Percentiles rank a stretch among this genome's conserved stretches.
Evolutionary conservation across 345 rosid species (phyloP).

Genomic region (Bruguiera gymnorhiza): DNA sequence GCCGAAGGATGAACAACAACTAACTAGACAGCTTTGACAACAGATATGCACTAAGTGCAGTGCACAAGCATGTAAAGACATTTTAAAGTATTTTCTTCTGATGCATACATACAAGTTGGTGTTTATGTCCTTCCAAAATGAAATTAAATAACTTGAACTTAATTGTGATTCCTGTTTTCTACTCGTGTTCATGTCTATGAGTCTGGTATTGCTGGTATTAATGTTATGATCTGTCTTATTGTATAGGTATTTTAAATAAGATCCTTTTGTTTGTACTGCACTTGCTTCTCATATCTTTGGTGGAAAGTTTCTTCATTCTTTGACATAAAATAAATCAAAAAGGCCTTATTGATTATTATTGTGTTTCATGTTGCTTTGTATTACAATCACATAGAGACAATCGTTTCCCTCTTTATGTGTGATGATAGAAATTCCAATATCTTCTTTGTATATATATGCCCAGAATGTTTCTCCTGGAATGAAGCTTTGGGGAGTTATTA

Average conservation of each 20-base stretch:
- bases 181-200: too few species aligned
- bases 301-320: too few species aligned
- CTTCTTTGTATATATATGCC: conserved; percentile 21
- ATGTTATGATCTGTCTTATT: too few species aligned
- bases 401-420: too few species aligned
- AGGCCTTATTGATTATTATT: neutral
- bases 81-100: neutral
- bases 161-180: too few species aligned
- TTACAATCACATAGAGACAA: neutral
- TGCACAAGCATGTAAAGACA: neutral
- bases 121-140: too few species aligned
- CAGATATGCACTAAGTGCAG: neutral
- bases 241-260: too few species aligned
- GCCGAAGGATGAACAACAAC: neutral
- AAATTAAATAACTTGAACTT: too few species aligned
- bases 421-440: neutral
- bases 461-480: conserved; percentile 91
- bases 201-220: too few species aligned
- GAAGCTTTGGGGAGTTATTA: conserved; percentile 93
- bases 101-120: neutral
- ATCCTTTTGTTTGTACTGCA: too few species aligned
- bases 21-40: neutral
- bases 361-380: neutral
- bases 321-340: too few species aligned
- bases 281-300: too few species aligned